Conservation (phyloP, 768 basidiomycete species). For the Lentinula edodes region DNA sequence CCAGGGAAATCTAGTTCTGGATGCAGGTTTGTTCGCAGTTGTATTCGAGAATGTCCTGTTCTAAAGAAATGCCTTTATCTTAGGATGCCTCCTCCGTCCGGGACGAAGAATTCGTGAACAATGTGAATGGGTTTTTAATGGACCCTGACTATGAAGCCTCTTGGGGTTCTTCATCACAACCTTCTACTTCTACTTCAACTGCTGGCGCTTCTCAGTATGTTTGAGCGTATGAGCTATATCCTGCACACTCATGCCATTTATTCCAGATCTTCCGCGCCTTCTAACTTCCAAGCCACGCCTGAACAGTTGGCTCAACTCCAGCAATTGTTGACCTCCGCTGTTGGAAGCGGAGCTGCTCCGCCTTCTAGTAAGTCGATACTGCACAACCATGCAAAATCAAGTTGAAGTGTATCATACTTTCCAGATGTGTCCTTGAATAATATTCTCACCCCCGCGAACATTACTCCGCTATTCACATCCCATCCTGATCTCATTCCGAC, state of each 20-base stretch:
- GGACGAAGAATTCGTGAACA: constrained; percentile 68
- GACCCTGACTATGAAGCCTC: constrained; percentile 58
- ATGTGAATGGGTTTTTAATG: constrained; percentile 65
- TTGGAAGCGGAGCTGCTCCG: constrained; percentile 20
- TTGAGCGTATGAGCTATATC: constrained; percentile 23
- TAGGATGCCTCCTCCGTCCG: constrained; percentile 64
- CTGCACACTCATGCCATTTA: not conserved
- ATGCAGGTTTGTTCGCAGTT: constrained; percentile 54
- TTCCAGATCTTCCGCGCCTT: constrained; percentile 9
- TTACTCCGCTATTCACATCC: constrained; percentile 63
- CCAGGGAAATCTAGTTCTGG: constrained; percentile 57
- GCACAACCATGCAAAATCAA: constrained; percentile 2
- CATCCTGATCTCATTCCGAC: constrained; percentile 65
- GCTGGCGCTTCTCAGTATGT: constrained; percentile 17
- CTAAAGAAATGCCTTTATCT: not conserved
- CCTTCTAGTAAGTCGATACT: constrained; percentile 25
- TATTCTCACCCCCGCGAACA: constrained; percentile 68
- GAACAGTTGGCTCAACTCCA: constrained; percentile 65
- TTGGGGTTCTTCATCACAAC: constrained; percentile 43
- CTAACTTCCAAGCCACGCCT: constrained; percentile 40
- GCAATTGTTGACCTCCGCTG: constrained; percentile 43
- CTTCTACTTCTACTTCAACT: constrained; percentile 44
- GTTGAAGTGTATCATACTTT: not conserved
- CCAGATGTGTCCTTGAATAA: constrained; percentile 66
- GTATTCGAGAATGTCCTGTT: not conserved